phyloP scores from a whole-genome alignment of 495 filamentous ascomycete species.

The Eremomyces bilateralis region DNA sequence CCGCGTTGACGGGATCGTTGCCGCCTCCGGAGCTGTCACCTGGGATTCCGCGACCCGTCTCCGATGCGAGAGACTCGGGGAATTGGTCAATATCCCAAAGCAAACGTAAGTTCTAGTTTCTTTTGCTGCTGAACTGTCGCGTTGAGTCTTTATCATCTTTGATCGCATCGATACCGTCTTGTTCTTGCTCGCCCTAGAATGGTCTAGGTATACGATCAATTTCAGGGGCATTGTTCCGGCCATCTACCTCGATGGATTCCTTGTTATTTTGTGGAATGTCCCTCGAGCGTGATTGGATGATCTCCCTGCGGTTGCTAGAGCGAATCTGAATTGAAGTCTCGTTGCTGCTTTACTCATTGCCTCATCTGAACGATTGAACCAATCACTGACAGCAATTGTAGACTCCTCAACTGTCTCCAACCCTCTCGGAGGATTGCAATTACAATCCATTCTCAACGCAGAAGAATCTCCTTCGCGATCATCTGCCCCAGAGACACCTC shows the following conservation, averaged over 20 bases:
- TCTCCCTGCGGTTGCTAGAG: too few relatives aligned
- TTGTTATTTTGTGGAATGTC: too few relatives aligned
- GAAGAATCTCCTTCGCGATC: constrained; percentile 18
- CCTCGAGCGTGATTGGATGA: too few relatives aligned
- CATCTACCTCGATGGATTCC: too few relatives aligned
- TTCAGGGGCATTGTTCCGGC: too few relatives aligned
- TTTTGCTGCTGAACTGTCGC: too few relatives aligned
- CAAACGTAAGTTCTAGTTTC: constrained; percentile 12
- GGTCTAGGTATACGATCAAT: too few relatives aligned
- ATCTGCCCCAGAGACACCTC: constrained; percentile 18
- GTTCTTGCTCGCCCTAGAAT: too few relatives aligned
- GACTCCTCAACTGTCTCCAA: constrained; percentile 20
- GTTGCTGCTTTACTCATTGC: neutral
- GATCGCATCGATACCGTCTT: constrained; percentile 1
- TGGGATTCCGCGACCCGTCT: constrained; percentile 8
- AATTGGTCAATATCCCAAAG: constrained; percentile 17
- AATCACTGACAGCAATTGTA: constrained; percentile 6
- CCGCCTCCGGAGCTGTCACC: constrained; percentile 9
- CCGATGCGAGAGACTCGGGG: constrained; percentile 13
- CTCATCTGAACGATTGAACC: neutral
- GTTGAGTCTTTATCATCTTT: neutral
- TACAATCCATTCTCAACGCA: constrained; percentile 20
- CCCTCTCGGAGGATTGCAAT: constrained; percentile 16
- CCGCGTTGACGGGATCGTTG: constrained; percentile 9
- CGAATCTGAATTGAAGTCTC: neutral